Evolutionary conservation across 495 filamentous ascomycete genomes (phyloP), one percentile per base, ranked within the genome.

Genomic region (Usnea hakonensis): DNA sequence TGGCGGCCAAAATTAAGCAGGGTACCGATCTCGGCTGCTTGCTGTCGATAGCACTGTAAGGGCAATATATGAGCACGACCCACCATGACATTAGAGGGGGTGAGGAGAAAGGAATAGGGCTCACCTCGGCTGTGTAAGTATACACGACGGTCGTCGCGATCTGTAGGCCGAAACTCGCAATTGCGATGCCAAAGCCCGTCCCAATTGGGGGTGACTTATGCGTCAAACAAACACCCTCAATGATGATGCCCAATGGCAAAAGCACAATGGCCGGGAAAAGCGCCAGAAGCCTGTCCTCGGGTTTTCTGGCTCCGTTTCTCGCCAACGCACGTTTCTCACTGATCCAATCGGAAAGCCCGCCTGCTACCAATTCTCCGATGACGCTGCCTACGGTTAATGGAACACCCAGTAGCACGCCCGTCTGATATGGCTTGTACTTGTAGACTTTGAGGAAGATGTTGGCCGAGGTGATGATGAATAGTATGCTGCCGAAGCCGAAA

Each of bases 1-100:
- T 73, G 66, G 41, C 76, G 43, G 64, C 68, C 44, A 67, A 77
- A 70, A 55, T 79, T 77, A n/a, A 79, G 70, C 13, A 79, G 57
- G 1, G 72, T 71, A 26, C 70, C 70, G 8, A 73, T 67, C 65
- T 79, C 76, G 0, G 76, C 69, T 7, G 75, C 71, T 62, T 74
- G 73, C 23, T 76, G 73, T 62, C 75, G 74, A 60, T 79, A 78
- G 62, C 72, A 74, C 57, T 79, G 46, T 30, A 28, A 28, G 16
- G 5, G 35, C 11, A 14, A 17, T 30, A 6, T 72, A 16, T 41
- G 44, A n/a, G n/a, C n/a, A n/a, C n/a, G n/a, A n/a, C n/a, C n/a
- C 4, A 46, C 8, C 35, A 57, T 10, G 26, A 50, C 3, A 9
- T 32, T 3, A 6, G 13, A n/a, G 26, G 5, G 23, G 0, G 23